phyloP scores from a whole-genome alignment of 2,329 filamentous ascomycete species.

The Cladosporium sp. region DNA sequence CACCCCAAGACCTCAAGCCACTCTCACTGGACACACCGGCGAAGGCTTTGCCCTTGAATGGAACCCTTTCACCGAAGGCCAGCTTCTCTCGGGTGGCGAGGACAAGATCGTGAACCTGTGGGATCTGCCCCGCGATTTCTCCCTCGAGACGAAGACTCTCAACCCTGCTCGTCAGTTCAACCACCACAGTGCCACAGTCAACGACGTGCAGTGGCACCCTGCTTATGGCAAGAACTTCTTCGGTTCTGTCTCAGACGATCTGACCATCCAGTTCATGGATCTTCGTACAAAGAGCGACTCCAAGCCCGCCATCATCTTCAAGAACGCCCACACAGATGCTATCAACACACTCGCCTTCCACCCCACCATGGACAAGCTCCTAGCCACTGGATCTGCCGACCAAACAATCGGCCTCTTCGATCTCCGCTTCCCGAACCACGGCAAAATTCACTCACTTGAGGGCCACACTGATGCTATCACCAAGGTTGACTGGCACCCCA shows the following conservation, averaged over 20 bases:
- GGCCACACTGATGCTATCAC: slow-evolving; percentile 89
- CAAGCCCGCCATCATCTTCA: slow-evolving; percentile 58
- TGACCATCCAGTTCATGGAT: slow-evolving; percentile 90
- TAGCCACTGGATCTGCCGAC: slow-evolving; percentile 92
- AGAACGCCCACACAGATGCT: slow-evolving; percentile 82
- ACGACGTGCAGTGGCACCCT: slow-evolving; percentile 95
- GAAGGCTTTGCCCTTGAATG: slow-evolving; percentile 94
- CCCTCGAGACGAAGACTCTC: slow-evolving; percentile 68
- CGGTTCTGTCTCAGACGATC: slow-evolving; percentile 91
- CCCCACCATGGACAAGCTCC: slow-evolving; percentile 81
- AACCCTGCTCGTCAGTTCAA: slow-evolving; percentile 75
- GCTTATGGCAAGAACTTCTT: slow-evolving; percentile 76
- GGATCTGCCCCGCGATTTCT: slow-evolving; percentile 76
- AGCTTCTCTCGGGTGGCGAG: slow-evolving; percentile 86
- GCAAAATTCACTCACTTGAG: slow-evolving; percentile 86
- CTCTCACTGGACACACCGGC: slow-evolving; percentile 78
- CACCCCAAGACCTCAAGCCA: slow-evolving; percentile 77
- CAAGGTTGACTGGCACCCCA: slow-evolving; percentile 91
- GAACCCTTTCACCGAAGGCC: slow-evolving; percentile 81
- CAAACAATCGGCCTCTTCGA: slow-evolving; percentile 97
- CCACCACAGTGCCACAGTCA: slow-evolving; percentile 88
- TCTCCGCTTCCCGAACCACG: slow-evolving; percentile 67
- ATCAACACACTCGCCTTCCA: slow-evolving; percentile 98
- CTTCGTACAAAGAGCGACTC: slow-evolving; percentile 65
- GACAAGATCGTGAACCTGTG: slow-evolving; percentile 90